Base-by-base conservation (phyloP, 2,329 filamentous ascomycete species). In the Nemania sp. region DNA sequence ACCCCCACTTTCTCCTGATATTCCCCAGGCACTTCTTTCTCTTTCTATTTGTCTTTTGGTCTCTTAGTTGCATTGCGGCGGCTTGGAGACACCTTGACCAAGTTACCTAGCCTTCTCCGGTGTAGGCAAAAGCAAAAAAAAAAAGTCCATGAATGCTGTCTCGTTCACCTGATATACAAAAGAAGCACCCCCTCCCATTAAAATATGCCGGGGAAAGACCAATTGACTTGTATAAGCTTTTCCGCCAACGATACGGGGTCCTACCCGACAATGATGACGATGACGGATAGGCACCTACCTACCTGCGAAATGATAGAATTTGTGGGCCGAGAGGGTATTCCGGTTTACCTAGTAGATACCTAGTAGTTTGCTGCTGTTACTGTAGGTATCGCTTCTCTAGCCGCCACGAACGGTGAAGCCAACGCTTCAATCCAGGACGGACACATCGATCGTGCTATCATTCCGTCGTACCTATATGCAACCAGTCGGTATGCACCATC, bases 271-370 rank as follows among this genome's bases (percentile, higher is more conserved):
- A 58, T 62, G 51, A 60, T 22, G 22, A 51, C 20, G 24, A 51
- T 56, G 53, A 24, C 35, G 53, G 53, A 63, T 55, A 52, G 41
- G n/a, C n/a, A n/a, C n/a, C n/a, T n/a, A n/a, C n/a, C n/a, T n/a
- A n/a, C n/a, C n/a, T n/a, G n/a, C n/a, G n/a, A 29, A 66, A 58
- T 63, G 55, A 49, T 57, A 59, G 57, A 58, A 68, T 61, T 68
- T 70, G 68, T 66, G 66, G 62, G 68, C 66, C 68, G 51, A 22
- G 49, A 65, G 41, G 60, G 41, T 22, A 59, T 63, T 26, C 41
- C 66, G 58, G 68, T 11, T 66, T 52, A n/a, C n/a, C n/a, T 49
- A 61, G 62, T 54, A 62, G 68, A 41, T n/a, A n/a, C n/a, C n/a
- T n/a, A n/a, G n/a, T 68, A 70, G 47, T 24, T 58, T 55, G 29